phyloP scores from a whole-genome alignment of 129 eudicot genomes.

The Artemisia argyi region DNA sequence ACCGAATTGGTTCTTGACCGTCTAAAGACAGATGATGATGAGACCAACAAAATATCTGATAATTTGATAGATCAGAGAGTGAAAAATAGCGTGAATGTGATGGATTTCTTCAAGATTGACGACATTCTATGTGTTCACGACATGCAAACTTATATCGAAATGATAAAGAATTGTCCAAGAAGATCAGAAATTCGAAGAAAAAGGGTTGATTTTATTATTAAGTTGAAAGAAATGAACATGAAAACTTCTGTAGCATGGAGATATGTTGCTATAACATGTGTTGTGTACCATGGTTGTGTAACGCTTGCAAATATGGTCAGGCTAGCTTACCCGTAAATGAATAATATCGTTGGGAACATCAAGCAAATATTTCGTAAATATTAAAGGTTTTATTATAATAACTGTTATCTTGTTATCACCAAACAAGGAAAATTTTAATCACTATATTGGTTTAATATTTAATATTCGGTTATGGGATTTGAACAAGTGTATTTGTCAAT shows the following conservation, averaged over 20 bases:
- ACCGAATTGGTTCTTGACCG: conserved; percentile 44
- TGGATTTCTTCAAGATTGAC: conserved; percentile 44
- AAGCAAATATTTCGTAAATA: not conserved
- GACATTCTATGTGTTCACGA: conserved; percentile 67
- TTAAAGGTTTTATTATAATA: not conserved
- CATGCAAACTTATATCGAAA: conserved; percentile 48
- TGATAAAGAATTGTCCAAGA: conserved; percentile 44
- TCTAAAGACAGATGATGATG: conserved; percentile 19
- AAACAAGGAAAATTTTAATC: no score
- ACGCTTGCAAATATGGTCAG: conserved; percentile 23
- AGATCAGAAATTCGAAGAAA: conserved; percentile 22
- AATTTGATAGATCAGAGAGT: not conserved
- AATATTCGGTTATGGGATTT: no score
- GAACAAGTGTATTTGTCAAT: no score
- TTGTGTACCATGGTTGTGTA: conserved; percentile 33
- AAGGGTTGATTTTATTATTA: conserved; percentile 23
- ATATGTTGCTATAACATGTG: conserved; percentile 36
- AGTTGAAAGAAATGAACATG: conserved; percentile 30
- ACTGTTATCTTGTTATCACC: no score
- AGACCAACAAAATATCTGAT: not conserved
- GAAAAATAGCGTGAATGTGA: conserved; percentile 16
- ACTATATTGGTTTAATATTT: no score
- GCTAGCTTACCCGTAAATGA: conserved; percentile 8
- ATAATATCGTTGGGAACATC: not conserved
- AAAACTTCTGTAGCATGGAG: conserved; percentile 26